These are phyloP conservation scores for Pulveroboletus frians DNA, from an alignment of 768 basidiomycete genomes.

Conservation along the genomic window DNA sequence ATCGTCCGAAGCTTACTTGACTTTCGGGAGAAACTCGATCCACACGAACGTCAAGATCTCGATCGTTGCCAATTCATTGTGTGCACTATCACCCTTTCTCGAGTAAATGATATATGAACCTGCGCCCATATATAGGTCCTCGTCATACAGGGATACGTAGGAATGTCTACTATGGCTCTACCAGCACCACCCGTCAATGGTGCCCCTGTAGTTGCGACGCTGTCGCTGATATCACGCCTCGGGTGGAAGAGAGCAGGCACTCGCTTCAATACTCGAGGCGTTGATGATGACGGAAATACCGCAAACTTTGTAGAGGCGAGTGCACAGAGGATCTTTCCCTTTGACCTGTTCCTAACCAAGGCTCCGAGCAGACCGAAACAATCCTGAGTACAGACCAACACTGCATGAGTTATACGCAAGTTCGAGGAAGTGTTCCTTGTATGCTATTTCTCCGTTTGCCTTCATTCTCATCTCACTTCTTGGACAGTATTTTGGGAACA, in stretches of 20 bases:
- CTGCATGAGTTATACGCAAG: constrained; percentile 88
- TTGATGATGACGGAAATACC: constrained; percentile 91
- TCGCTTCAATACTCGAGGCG: constrained; percentile 93
- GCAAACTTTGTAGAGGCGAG: constrained; percentile 95
- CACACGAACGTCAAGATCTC: constrained; percentile 62
- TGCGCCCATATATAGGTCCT: constrained; percentile 50
- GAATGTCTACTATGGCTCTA: constrained; percentile 71
- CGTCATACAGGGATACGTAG: constrained; percentile 92
- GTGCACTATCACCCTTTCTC: constrained; percentile 29
- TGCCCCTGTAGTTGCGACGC: constrained; percentile 64
- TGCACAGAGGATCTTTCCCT: constrained; percentile 4
- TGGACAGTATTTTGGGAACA: constrained; percentile 95
- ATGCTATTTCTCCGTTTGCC: constrained; percentile 30
- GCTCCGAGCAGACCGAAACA: constrained; percentile 71
- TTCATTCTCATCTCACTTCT: constrained; percentile 8
- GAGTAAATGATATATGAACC: constrained; percentile 3
- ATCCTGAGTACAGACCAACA: constrained; percentile 83
- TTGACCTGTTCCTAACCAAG: constrained; percentile 1
- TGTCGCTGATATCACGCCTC: constrained; percentile 80
- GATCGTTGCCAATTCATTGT: constrained; percentile 85
- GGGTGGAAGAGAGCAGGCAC: constrained; percentile 96
- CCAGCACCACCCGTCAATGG: constrained; percentile 72
- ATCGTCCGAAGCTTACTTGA: constrained; percentile 82
- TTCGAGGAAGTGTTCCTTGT: constrained; percentile 94
- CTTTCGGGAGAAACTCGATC: constrained; percentile 76